phyloP scores from a whole-genome alignment of 2,329 filamentous ascomycete genomes.

The Trichoderma guizhouense region DNA sequence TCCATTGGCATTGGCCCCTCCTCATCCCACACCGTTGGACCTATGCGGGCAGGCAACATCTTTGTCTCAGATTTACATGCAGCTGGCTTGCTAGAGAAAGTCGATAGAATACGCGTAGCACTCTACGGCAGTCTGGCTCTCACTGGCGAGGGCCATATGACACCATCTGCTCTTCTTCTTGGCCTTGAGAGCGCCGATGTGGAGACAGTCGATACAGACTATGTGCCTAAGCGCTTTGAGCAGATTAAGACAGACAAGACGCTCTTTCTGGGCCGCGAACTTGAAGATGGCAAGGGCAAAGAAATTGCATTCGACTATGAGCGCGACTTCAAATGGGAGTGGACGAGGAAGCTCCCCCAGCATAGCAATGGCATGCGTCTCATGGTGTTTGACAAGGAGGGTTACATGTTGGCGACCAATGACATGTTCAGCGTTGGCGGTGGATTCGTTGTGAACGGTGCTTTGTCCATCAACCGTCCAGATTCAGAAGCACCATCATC shows the following conservation, averaged over 20 bases:
- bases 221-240: constrained; percentile 11
- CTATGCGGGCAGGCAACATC: constrained; percentile 10
- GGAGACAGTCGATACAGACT: constrained; percentile 8
- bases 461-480: constrained; percentile 1
- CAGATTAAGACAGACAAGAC: constrained; percentile 13
- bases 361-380: constrained; percentile 13
- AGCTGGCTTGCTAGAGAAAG: constrained; percentile 4
- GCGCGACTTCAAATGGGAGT: constrained; percentile 14
- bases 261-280: constrained; percentile 5
- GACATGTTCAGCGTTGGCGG: constrained; percentile 13
- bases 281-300: constrained; percentile 1
- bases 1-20: constrained; percentile 14
- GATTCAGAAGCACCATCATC: background rate
- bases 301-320: constrained; percentile 11
- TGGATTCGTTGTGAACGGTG: constrained; percentile 12
- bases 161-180: constrained; percentile 11
- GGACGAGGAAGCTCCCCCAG: constrained; percentile 5
- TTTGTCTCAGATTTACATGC: constrained; percentile 4
- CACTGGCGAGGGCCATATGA: constrained; percentile 14
- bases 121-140: constrained; percentile 13
- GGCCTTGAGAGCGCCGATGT: constrained; percentile 9
- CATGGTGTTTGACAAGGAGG: constrained; percentile 14
- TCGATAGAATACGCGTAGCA: constrained; percentile 2
- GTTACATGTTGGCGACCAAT: constrained; percentile 15
- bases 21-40: constrained; percentile 8